Conservation (phyloP, 2,329 filamentous ascomycete genomes). For the Hypomyces perniciosus region DNA sequence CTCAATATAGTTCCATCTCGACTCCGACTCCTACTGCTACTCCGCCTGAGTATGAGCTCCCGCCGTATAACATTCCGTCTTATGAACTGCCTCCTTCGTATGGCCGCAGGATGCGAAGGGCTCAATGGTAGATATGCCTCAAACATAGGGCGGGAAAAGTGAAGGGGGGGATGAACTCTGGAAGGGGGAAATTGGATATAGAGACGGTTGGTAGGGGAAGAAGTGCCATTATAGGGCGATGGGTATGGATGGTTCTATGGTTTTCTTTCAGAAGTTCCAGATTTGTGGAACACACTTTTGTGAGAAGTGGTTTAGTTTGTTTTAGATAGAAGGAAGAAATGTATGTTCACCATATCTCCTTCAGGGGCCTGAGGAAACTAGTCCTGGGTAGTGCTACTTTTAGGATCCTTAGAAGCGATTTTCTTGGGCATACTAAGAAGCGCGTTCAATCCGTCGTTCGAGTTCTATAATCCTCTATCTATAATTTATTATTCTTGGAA, state of each 20-base stretch:
- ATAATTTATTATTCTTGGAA: not conserved
- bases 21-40: not conserved
- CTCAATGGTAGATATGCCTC: not conserved
- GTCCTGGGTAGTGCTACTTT: not conserved
- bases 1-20: not conserved
- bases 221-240: too few relatives aligned
- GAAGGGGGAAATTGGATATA: not conserved
- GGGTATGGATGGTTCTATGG: too few relatives aligned
- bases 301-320: too few relatives aligned
- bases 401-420: not conserved
- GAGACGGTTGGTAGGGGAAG: not conserved
- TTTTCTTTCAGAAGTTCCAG: too few relatives aligned
- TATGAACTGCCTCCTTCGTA: slow-evolving; percentile 15
- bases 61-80: slow-evolving; percentile 20
- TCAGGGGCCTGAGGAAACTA: not conserved
- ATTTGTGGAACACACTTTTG: too few relatives aligned
- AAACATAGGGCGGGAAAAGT: not conserved
- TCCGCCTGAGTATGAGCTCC: slow-evolving; percentile 16
- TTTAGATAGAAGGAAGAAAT: too few relatives aligned
- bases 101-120: slow-evolving; percentile 16
- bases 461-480: slow-evolving; percentile 7
- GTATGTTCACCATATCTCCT: too few relatives aligned
- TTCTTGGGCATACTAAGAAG: not conserved
- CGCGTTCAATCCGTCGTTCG: not conserved
- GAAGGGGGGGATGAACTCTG: not conserved